phyloP scores from a whole-genome alignment of 2,329 filamentous ascomycete genomes.

The Cytospora chrysosperma region DNA sequence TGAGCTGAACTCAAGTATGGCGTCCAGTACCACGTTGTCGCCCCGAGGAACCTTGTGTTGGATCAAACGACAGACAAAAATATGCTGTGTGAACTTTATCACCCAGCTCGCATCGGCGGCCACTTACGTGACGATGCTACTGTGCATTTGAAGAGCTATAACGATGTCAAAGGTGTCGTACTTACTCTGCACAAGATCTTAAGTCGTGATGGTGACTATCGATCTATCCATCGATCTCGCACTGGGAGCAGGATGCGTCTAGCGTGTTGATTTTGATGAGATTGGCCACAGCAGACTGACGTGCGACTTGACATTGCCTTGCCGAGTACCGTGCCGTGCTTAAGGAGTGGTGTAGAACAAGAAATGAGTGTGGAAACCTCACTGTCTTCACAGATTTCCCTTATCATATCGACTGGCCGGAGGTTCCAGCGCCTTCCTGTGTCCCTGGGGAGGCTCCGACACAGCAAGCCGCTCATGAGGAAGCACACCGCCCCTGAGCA shows the following conservation, averaged over 20 bases:
- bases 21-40: slow-evolving; percentile 39
- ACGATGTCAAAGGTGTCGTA: slow-evolving; percentile 36
- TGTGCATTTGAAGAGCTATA: slow-evolving; percentile 26
- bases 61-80: slow-evolving; percentile 32
- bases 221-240: slow-evolving; percentile 24
- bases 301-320: slow-evolving; percentile 7
- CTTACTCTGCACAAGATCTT: slow-evolving; percentile 38
- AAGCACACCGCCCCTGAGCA: background rate
- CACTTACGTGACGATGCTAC: background rate
- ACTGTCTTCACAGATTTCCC: slow-evolving; percentile 6
- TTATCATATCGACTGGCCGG: slow-evolving; percentile 16
- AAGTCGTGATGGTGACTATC: slow-evolving; percentile 30
- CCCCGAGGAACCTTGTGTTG: slow-evolving; percentile 37
- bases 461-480: background rate
- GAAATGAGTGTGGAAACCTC: slow-evolving; percentile 29
- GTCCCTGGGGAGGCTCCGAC: no score
- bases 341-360: slow-evolving; percentile 34
- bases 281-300: slow-evolving; percentile 2
- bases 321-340: slow-evolving; percentile 5
- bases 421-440: background rate
- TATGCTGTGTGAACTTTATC: slow-evolving; percentile 38
- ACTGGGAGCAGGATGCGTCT: slow-evolving; percentile 28
- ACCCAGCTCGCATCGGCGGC: slow-evolving; percentile 28
- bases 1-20: slow-evolving; percentile 37
- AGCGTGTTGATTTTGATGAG: slow-evolving; percentile 15